Percentiles rank a stretch among this genome's conserved stretches.
Conservation (phyloP, 345 rosid genomes). For the Linum usitatissimum region DNA sequence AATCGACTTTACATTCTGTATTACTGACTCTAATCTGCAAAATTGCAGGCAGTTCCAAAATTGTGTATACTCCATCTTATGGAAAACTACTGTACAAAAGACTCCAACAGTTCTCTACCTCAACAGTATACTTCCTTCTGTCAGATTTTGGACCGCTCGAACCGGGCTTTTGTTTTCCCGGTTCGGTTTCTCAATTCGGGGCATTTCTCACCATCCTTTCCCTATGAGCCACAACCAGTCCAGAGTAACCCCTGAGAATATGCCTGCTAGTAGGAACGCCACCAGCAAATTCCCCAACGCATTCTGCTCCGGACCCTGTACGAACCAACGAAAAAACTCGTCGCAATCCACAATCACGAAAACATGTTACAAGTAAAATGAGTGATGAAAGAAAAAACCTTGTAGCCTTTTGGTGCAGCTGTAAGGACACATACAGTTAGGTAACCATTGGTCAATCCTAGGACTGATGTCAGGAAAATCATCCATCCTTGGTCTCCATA, state of each 20-base stretch:
- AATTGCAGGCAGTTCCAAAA: too few relatives aligned
- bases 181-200: too few relatives aligned
- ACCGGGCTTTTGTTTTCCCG: too few relatives aligned
- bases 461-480: slow-evolving; percentile 58
- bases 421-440: slow-evolving; percentile 70
- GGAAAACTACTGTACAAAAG: too few relatives aligned
- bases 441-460: slow-evolving; percentile 66
- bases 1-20: too few relatives aligned
- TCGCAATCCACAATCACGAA: not conserved
- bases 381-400: slow-evolving; percentile 27
- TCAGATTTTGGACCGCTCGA: too few relatives aligned
- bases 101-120: too few relatives aligned
- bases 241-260: slow-evolving; percentile 43
- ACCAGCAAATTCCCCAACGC: slow-evolving; percentile 59
- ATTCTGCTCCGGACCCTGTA: slow-evolving; percentile 61
- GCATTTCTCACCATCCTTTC: slow-evolving; percentile 40
- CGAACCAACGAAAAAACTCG: not conserved
- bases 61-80: too few relatives aligned
- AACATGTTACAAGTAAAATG: not conserved
- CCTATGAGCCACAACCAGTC: slow-evolving; percentile 69
- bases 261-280: slow-evolving; percentile 40
- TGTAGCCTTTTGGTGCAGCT: slow-evolving; percentile 73
- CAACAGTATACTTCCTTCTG: too few relatives aligned
- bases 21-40: too few relatives aligned
- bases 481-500: slow-evolving; percentile 84